Conservation (phyloP, 1,139 yeast species). For the Yamadazyma triangularis region DNA sequence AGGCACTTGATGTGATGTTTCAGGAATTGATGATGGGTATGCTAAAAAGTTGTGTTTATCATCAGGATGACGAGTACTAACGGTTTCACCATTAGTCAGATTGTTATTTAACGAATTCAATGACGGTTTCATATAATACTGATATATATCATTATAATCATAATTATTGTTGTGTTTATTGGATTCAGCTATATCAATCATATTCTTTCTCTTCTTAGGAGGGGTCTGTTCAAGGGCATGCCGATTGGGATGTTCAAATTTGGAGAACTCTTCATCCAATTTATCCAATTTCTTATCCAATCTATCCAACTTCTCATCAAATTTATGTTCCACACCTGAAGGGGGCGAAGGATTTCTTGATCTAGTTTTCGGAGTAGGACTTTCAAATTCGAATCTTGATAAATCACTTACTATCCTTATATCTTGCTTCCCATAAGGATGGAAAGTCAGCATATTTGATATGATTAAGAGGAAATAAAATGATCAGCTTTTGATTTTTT, state of each 20-base stretch:
- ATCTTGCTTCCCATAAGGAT: conserved; percentile 21
- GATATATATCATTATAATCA: conserved; percentile 15
- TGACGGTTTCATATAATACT: conserved; percentile 16
- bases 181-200: conserved; percentile 14
- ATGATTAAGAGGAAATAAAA: background rate
- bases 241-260: background rate
- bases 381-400: conserved; percentile 26
- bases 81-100: no score
- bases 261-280: background rate
- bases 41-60: conserved; percentile 6
- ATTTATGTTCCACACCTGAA: conserved; percentile 12
- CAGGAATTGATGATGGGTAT: conserved; percentile 5
- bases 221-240: conserved; percentile 1
- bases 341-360: conserved; percentile 28
- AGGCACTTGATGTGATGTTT: background rate
- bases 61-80: no score
- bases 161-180: conserved; percentile 8
- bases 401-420: conserved; percentile 24
- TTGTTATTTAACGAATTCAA: conserved; percentile 1
- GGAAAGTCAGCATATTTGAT: conserved; percentile 14
- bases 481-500: background rate
- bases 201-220: conserved; percentile 8
- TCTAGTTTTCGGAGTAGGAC: conserved; percentile 17
- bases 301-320: conserved; percentile 1
- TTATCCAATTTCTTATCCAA: background rate